These are phyloP conservation scores for Malus hybrid DNA, from an alignment of 331 rosid genomes.

Conservation along the genomic window DNA sequence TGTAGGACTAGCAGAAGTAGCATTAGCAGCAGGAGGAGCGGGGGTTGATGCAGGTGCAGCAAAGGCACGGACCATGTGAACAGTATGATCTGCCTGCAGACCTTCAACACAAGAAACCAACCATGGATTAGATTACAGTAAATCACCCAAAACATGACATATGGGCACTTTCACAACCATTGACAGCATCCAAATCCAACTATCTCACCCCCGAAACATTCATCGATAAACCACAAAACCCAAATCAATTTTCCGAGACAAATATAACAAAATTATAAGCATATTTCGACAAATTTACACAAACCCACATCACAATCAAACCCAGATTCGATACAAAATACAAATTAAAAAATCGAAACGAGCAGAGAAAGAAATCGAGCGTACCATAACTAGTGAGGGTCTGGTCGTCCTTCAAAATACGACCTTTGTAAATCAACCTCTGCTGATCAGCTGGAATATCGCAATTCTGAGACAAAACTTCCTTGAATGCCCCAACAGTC, in stretches of 20 bases:
- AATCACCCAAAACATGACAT: neutral
- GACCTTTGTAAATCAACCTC: conserved; percentile 62
- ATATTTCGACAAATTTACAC: neutral
- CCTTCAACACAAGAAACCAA: conserved; percentile 25
- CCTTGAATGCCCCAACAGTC: conserved; percentile 42
- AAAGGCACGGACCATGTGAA: conserved; percentile 57
- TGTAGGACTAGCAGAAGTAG: conserved; percentile 20
- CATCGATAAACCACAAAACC: neutral
- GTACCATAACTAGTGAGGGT: conserved; percentile 48
- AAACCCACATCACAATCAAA: conserved; percentile 12
- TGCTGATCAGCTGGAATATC: conserved; percentile 56
- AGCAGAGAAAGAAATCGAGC: neutral
- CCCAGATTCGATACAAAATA: neutral
- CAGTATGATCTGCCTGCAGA: conserved; percentile 45
- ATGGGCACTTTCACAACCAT: neutral
- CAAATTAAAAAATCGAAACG: neutral
- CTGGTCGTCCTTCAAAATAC: conserved; percentile 58
- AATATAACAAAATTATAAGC: neutral
- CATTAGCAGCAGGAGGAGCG: conserved; percentile 19
- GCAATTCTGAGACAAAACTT: conserved; percentile 41
- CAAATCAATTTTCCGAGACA: neutral
- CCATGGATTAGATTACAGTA: neutral
- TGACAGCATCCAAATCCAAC: neutral
- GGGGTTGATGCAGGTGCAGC: conserved; percentile 32
- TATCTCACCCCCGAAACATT: neutral